Base-by-base conservation (phyloP, 2,329 filamentous ascomycete genomes). In the Zymoseptoria crescenta region DNA sequence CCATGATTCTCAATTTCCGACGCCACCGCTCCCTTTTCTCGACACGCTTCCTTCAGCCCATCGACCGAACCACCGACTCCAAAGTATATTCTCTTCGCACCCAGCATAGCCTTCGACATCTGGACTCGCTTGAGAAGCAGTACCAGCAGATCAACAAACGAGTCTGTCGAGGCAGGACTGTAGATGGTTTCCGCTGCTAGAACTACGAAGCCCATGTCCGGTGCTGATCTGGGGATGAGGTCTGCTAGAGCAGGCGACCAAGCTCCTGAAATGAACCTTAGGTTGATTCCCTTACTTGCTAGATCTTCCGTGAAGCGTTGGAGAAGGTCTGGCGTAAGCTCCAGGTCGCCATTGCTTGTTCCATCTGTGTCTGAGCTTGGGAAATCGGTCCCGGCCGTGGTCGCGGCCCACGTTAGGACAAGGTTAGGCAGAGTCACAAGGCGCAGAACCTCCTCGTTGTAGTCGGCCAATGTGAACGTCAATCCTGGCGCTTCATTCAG, bases 141-240 rank as follows among this genome's bases (percentile, higher is more conserved):
- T 49, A 87, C 79, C 10, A 91, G 76, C 4, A 85, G 85, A 48
- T 87, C 82, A 0, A 86, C 83, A 69, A 93, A 94, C 0, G 84
- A 80, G 41, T 77, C 76, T 21, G 91, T 80, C 0, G 87, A 86
- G 59, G 85, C 84, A 0, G 88, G 88, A 2, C 86, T 90, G 74
- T 94, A 94, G 51, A 94, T 93, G 0, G 89, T 94, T 74, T 94
- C 89, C 0, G 88, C 87, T 0, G 86, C 89, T 1, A 94, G 75
- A 4, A 92, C 75, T 2, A 88, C 73, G 0, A 74, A 75, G 24
- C 76, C 76, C 62, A 76, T 70, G 8, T 73, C 73, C 10, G 73
- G 59, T 8, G 72, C 65, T 3, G 66, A 70, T 0, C 68, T 65
- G 0, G 72, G 75, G 7, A 91, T 73, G 1, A 90, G 74, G 1